A percentile compares a stretch with the other conserved stretches of the same genome.
phyloP scores from a whole-genome alignment of 306 rosid species.

The barrel medic (Medicago truncatula) region MtrunA17r5.0-ANR NC_053042.1:30444001-30444500 shows the following conservation, averaged over 20 bases:
- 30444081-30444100: too few relatives aligned
- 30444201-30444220: not conserved
- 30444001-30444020: too few relatives aligned
- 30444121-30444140: too few relatives aligned
- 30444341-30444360: not conserved
- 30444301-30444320: constrained; percentile 33
- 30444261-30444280: not conserved
- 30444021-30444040: too few relatives aligned
- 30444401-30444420: constrained; percentile 34
- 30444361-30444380: not conserved
- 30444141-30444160: too few relatives aligned
- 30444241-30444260: too few relatives aligned
- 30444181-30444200: not conserved
- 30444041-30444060: too few relatives aligned
- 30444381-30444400: not conserved
- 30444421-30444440: constrained; percentile 48
- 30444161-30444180: too few relatives aligned
- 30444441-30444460: constrained; percentile 39
- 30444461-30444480: constrained; percentile 46
- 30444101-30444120: too few relatives aligned
- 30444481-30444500: constrained; percentile 35
- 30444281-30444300: not conserved
- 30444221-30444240: not conserved
- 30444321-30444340: constrained; percentile 26
- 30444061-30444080: too few relatives aligned